These are phyloP conservation scores for Mytilinidion resinicola DNA, from an alignment of 495 filamentous ascomycete genomes.

Conservation along the genomic window DNA sequence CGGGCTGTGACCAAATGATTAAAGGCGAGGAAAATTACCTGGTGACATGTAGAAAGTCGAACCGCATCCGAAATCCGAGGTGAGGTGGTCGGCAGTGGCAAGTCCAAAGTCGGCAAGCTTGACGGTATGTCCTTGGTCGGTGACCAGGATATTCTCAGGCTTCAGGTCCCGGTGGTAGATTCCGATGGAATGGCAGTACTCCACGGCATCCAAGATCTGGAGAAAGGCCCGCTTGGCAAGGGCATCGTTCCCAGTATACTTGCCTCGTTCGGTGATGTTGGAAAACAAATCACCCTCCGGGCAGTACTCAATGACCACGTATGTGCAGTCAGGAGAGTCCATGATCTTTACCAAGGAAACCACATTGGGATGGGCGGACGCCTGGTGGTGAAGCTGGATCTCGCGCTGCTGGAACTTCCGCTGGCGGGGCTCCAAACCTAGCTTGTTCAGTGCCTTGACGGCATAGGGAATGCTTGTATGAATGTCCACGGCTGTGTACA, in stretches of 20 bases:
- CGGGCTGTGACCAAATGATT: conserved; percentile 29
- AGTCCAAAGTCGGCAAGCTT: conserved; percentile 98
- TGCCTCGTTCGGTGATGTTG: conserved; percentile 90
- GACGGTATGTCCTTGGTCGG: conserved; percentile 76
- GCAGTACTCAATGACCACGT: conserved; percentile 95
- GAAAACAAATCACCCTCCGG: conserved; percentile 95
- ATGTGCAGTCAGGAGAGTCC: conserved; percentile 87
- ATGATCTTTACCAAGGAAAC: conserved; percentile 92
- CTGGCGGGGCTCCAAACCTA: conserved; percentile 80
- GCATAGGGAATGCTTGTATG: conserved; percentile 78
- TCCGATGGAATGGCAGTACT: conserved; percentile 84
- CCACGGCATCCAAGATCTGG: conserved; percentile 95
- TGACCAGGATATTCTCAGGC: conserved; percentile 95
- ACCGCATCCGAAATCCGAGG: conserved; percentile 94
- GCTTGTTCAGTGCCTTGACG: conserved; percentile 94
- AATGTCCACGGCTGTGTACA: conserved; percentile 88
- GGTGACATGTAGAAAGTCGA: conserved; percentile 99
- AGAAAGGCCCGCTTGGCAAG: conserved; percentile 85
- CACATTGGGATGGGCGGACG: conserved; percentile 84
- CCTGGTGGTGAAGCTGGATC: conserved; percentile 83
- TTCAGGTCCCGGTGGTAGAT: conserved; percentile 98
- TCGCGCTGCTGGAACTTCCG: conserved; percentile 86
- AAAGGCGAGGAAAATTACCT: conserved; percentile 54
- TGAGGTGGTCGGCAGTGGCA: conserved; percentile 73
- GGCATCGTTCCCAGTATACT: conserved; percentile 87